Percentiles rank a stretch among this genome's conserved stretches.
phyloP scores from a whole-genome alignment of 805 yeast species.

The Tetrapisispora iriomotensis region DNA sequence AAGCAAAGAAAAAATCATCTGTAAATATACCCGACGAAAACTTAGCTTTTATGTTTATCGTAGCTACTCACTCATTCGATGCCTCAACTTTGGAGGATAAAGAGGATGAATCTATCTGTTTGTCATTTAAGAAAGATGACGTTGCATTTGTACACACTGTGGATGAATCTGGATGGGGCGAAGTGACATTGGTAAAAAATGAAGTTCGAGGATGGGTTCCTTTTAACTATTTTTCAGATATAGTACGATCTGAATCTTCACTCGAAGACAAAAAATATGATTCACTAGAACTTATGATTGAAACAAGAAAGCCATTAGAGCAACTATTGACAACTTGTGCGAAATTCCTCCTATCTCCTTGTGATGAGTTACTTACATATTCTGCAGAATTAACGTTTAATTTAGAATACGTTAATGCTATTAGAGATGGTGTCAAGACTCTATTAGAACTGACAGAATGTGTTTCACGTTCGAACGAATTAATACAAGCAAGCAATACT shows the following conservation, averaged over 20 bases:
- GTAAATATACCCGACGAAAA: too few species aligned
- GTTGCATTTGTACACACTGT: slow-evolving; percentile 69
- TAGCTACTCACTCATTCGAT: slow-evolving; percentile 52
- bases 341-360: slow-evolving; percentile 54
- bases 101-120: slow-evolving; percentile 62
- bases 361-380: slow-evolving; percentile 35
- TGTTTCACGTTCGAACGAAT: slow-evolving; percentile 61
- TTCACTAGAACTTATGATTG: too few species aligned
- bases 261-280: background rate
- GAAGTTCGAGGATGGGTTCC: slow-evolving; percentile 78
- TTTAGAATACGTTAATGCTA: slow-evolving; percentile 47
- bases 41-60: slow-evolving; percentile 43
- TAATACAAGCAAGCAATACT: slow-evolving; percentile 52
- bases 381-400: slow-evolving; percentile 40
- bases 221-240: slow-evolving; percentile 58
- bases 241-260: slow-evolving; percentile 15
- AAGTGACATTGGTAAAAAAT: slow-evolving; percentile 58
- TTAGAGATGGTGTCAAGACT: slow-evolving; percentile 62
- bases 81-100: slow-evolving; percentile 48
- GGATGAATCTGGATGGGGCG: slow-evolving; percentile 84
- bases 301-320: slow-evolving; percentile 42
- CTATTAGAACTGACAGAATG: slow-evolving; percentile 61
- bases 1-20: too few species aligned
- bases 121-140: slow-evolving; percentile 60
- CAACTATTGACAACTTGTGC: slow-evolving; percentile 55